Base-by-base conservation (phyloP, 345 rosid species). In the Pugionium dolabratum region DNA sequence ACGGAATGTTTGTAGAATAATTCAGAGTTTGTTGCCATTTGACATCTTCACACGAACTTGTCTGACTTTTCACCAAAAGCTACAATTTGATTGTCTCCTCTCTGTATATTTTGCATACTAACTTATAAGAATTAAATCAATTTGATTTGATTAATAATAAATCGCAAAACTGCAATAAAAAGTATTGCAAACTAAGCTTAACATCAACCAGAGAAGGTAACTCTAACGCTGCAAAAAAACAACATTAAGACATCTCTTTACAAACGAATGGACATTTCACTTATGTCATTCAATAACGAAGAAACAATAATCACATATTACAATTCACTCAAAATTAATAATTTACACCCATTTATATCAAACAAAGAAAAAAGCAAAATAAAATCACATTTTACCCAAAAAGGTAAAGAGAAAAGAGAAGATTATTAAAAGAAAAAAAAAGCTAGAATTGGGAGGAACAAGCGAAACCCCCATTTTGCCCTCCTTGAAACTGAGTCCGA, bases 361-460 rank as follows among this genome's bases (percentile, higher is more conserved):
- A 60, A 46, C 33, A 59, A 29, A 32, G 10, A 66, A 47, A 53
- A 34, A 47, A 18, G 28, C 10, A 26, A 63, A 61, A 28, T n/a
- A 57, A 27, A 26, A 31, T n/a, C 33, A 40, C 31, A 40, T 59
- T 74, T 70, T 32, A 73, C 25, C 60, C 7, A 57, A 70, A 64
- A 57, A 31, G 28, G 39, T 7, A 49, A 54, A 43, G 39, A 26
- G 4, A 37, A 56, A 33, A 67, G 0, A 4, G 10, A 63, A 43
- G 2, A 29, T 18, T 48, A 29, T 42, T 0, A 30, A 18, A 8
- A 2, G 3, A 5, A 5, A 9, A 51, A 54, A 39, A n/a, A 41
- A 39, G 42, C 77, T 82, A 86, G 61, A 81, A 83, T 26, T 83
- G 74, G 11, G 81, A 67, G 1, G 88, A 69, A 41, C 74, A 82